Percentiles rank a stretch among this genome's conserved stretches.
phyloP scores from a whole-genome alignment of 2,329 filamentous ascomycete genomes.

The Coniella lustricola region DNA sequence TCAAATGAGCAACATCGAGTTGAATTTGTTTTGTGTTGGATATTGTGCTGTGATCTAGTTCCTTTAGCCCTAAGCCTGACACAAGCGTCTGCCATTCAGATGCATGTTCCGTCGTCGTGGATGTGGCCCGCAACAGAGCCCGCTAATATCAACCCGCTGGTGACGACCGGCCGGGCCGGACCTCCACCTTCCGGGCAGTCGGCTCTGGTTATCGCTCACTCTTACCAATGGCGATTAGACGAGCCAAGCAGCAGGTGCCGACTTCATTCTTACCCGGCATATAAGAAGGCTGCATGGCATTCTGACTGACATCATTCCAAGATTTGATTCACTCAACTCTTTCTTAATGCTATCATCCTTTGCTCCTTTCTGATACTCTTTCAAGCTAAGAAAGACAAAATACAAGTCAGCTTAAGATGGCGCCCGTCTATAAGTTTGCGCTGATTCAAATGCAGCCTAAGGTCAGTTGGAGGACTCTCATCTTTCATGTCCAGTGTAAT shows the following conservation, averaged over 20 bases:
- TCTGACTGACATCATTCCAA: too few relatives aligned
- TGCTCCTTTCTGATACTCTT: too few relatives aligned
- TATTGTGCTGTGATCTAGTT: too few relatives aligned
- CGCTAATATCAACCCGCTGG: background rate
- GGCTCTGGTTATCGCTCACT: constrained; percentile 10
- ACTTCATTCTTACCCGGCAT: background rate
- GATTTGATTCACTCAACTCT: too few relatives aligned
- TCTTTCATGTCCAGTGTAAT: background rate
- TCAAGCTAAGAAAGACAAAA: background rate
- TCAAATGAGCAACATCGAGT: too few relatives aligned
- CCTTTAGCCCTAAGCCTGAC: too few relatives aligned
- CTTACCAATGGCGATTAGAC: background rate
- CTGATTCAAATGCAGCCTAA: constrained; percentile 40
- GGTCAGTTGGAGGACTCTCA: constrained; percentile 20
- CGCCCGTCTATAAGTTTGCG: constrained; percentile 37
- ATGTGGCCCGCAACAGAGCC: background rate
- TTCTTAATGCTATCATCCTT: background rate
- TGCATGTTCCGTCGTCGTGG: too few relatives aligned
- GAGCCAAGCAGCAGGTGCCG: background rate
- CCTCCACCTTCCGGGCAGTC: constrained; percentile 5
- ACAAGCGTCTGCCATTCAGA: too few relatives aligned
- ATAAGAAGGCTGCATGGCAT: background rate
- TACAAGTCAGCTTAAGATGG: constrained; percentile 24
- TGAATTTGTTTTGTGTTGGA: too few relatives aligned
- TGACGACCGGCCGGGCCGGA: background rate